Evolutionary conservation across 257 asterid species (phyloP), one percentile per base, ranked within the genome.

Genomic region (Nicotiana sylvestris): DNA sequence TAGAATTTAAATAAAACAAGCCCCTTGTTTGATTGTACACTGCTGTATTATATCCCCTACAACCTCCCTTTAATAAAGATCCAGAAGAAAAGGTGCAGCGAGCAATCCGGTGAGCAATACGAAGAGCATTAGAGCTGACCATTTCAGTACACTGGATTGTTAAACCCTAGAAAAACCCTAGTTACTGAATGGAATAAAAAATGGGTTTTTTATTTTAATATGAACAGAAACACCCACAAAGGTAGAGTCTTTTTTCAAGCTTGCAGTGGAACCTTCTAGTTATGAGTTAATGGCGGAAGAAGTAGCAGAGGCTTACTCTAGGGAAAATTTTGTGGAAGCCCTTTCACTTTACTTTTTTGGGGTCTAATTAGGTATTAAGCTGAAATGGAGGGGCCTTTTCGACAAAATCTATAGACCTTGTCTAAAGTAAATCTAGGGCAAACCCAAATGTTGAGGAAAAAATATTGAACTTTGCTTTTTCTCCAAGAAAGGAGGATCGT

Each of bases 121-220:
- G 82, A 83, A 86, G 56, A 87, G 81, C 87, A 15, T 80, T 82
- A 61, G 85, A 86, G 83, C 92, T 88, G 69, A 81, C 88, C 93
- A 91, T 91, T 82, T 80, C 72, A 82, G 85, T n/a, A 76, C 61
- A 76, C 66, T 56, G 66, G 3, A 80, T 39, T 32, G 62, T 32
- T 79, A 91, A 90, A 85, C 90, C 92, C 89, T 85, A 77, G 70
- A 83, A 72, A 89, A 86, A 88, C 89, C 89, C 91, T 83, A 85
- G 79, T 35, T 77, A 12, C 51, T 66, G 51, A 56, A 29, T 17
- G 4, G 33, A 39, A 43, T 8, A 69, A 39, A 37, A 43, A 21
- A 70, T 70, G 16, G 0, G 2, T 18, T 61, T 7, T 66, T 68
- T 30, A 12, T 39, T 15, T 67, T 39, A 35, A 68, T 18, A 12